A percentile compares a stretch with the other conserved stretches of the same genome.
These are phyloP conservation scores for Trypanosoma mega DNA, from an alignment of 208 protist genomes.

Conservation along the genomic window DNA sequence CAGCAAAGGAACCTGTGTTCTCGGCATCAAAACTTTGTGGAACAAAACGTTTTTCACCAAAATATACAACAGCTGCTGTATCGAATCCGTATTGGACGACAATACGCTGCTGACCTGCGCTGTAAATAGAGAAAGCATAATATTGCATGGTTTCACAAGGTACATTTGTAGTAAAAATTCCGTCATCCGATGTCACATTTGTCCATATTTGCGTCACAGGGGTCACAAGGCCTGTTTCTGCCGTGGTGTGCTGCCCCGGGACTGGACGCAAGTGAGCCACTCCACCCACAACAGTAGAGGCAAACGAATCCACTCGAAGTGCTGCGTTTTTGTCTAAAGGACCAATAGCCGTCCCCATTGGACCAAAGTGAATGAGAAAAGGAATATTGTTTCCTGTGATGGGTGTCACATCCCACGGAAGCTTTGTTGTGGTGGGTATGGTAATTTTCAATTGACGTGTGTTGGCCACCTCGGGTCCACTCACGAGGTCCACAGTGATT, in stretches of 20 bases:
- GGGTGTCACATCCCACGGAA: constrained; percentile 10
- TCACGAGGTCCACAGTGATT: constrained; percentile 11
- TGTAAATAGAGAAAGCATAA: constrained; percentile 18
- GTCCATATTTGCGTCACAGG: neutral
- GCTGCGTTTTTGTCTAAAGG: constrained; percentile 1
- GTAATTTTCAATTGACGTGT: constrained; percentile 1
- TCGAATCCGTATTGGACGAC: constrained; percentile 14
- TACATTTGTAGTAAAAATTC: constrained; percentile 8
- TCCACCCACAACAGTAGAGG: constrained; percentile 17
- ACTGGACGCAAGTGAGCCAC: constrained; percentile 14
- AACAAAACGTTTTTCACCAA: constrained; percentile 10
- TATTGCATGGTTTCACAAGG: constrained; percentile 8
- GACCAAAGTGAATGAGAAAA: constrained; percentile 10
- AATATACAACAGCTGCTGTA: constrained; percentile 8
- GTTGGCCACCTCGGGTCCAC: constrained; percentile 1
- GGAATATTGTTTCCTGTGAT: neutral
- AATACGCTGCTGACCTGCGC: constrained; percentile 10
- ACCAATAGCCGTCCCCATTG: constrained; percentile 1
- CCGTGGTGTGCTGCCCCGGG: neutral
- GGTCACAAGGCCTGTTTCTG: neutral
- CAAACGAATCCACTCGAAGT: constrained; percentile 16
- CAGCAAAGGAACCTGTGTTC: neutral
- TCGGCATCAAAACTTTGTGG: neutral
- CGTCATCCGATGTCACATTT: constrained; percentile 1
- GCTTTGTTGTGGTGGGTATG: neutral